A percentile compares a stretch with the other conserved stretches of the same genome.
Evolutionary conservation across 805 yeast species (phyloP).

Genomic region (Candida peoriensis): DNA sequence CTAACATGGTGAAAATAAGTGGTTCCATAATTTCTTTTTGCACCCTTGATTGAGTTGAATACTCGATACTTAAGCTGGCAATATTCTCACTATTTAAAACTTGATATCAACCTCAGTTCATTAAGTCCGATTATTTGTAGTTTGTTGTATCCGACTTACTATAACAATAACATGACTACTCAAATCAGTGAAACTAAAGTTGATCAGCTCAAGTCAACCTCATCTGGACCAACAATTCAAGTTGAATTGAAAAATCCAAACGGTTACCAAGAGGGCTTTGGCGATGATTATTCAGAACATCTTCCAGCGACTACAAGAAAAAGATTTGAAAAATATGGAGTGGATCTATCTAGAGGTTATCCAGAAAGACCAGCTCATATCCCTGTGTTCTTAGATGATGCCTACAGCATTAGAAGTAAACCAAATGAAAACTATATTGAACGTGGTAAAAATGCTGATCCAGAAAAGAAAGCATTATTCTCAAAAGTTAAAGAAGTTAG

Average conservation of each 20-base stretch:
- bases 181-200: too few species aligned
- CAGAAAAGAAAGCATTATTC: slow-evolving; percentile 36
- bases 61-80: too few species aligned
- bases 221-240: slow-evolving; percentile 2
- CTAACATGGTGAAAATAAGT: too few species aligned
- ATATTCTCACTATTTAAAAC: too few species aligned
- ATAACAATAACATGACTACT: too few species aligned
- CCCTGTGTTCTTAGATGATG: slow-evolving; percentile 39
- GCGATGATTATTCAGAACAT: slow-evolving; percentile 4
- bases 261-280: slow-evolving; percentile 7
- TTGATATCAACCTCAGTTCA: too few species aligned
- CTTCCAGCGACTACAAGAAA: slow-evolving; percentile 22
- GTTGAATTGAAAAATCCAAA: slow-evolving; percentile 9
- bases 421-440: slow-evolving; percentile 30
- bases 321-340: slow-evolving; percentile 29
- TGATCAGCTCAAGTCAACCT: too few species aligned
- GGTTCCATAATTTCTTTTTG: too few species aligned
- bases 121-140: too few species aligned
- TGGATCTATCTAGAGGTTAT: slow-evolving; percentile 35
- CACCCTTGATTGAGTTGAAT: too few species aligned
- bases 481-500: slow-evolving; percentile 36
- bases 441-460: slow-evolving; percentile 34
- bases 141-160: too few species aligned
- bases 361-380: slow-evolving; percentile 33
- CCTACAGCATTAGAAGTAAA: slow-evolving; percentile 29